These are phyloP conservation scores for Physcomitrellopsis africana DNA, from an alignment of 225 moss, liverwort and hornwort species.

Conservation along the genomic window DNA sequence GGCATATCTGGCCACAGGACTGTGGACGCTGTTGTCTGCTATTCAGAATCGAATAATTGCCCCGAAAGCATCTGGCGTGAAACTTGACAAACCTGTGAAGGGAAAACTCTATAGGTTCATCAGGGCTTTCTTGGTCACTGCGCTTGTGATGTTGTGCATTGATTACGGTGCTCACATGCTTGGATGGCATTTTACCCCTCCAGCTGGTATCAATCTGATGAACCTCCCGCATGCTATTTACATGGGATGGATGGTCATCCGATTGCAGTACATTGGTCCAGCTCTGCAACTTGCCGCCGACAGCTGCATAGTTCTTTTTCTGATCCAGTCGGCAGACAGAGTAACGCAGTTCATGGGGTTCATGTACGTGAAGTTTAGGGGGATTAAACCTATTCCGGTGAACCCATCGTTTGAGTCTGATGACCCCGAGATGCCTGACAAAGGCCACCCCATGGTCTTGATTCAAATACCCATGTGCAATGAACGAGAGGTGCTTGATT, in stretches of 20 bases:
- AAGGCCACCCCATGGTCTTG: slow-evolving; percentile 84
- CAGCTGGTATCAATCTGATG: slow-evolving; percentile 60
- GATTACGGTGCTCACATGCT: slow-evolving; percentile 76
- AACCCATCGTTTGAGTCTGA: slow-evolving; percentile 73
- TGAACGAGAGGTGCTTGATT: slow-evolving; percentile 80
- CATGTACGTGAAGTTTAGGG: slow-evolving; percentile 74
- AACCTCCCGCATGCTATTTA: slow-evolving; percentile 76
- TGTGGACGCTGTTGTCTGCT: slow-evolving; percentile 84
- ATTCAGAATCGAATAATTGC: slow-evolving; percentile 84
- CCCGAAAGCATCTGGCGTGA: slow-evolving; percentile 59
- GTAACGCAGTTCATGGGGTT: slow-evolving; percentile 81
- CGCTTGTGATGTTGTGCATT: slow-evolving; percentile 69
- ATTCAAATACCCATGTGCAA: slow-evolving; percentile 99
- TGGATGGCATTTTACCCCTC: slow-evolving; percentile 84
- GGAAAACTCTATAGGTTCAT: slow-evolving; percentile 84
- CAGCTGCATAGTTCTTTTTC: slow-evolving; percentile 87
- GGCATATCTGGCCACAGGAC: slow-evolving; percentile 83
- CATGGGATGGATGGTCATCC: slow-evolving; percentile 68
- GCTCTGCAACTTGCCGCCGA: slow-evolving; percentile 82
- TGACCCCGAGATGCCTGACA: slow-evolving; percentile 77
- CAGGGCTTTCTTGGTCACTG: slow-evolving; percentile 65
- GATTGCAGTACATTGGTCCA: slow-evolving; percentile 78
- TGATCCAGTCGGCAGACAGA: slow-evolving; percentile 92
- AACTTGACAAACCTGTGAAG: slow-evolving; percentile 65
- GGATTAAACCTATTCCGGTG: slow-evolving; percentile 72